A percentile compares a stretch with the other conserved stretches of the same genome.
phyloP scores from a whole-genome alignment of 1,284 basidiomycete genomes.

The Apiotrichum domesticum region DNA sequence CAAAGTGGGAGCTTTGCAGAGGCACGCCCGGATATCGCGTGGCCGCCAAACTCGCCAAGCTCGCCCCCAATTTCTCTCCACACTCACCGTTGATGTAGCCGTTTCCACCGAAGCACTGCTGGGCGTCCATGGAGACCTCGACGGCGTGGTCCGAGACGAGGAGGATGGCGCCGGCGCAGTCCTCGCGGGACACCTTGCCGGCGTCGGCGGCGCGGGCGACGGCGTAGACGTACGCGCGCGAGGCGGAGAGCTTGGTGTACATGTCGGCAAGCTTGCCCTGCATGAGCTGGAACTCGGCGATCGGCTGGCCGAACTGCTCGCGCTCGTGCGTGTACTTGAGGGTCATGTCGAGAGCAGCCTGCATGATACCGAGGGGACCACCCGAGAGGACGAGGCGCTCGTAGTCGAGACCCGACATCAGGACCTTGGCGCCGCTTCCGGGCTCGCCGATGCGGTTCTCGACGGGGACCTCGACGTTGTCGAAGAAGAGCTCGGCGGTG shows the following conservation, averaged over 20 bases:
- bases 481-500: conserved; percentile 89
- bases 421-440: conserved; percentile 72
- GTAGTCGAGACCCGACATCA: conserved; percentile 91
- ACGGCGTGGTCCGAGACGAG: conserved; percentile 85
- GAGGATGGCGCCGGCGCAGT: conserved; percentile 85
- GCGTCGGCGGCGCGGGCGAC: conserved; percentile 82
- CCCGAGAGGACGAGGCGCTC: conserved; percentile 87
- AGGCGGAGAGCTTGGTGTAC: conserved; percentile 89
- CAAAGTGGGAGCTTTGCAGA: no score
- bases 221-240: conserved; percentile 85
- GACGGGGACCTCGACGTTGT: conserved; percentile 79
- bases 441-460: conserved; percentile 79
- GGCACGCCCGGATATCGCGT: no score
- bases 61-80: no score
- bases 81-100: conserved; percentile 79
- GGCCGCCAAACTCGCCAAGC: no score
- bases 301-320: conserved; percentile 77
- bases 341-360: conserved; percentile 84
- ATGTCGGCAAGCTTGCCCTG: conserved; percentile 81
- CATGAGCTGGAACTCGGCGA: conserved; percentile 93
- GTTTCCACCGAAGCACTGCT: conserved; percentile 87
- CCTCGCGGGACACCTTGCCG: conserved; percentile 76
- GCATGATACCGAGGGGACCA: conserved; percentile 82
- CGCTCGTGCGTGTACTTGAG: conserved; percentile 84
- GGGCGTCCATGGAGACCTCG: conserved; percentile 82